These are phyloP conservation scores for Luvunga scandens DNA, from an alignment of 345 rosid species.

Conservation along the genomic window DNA sequence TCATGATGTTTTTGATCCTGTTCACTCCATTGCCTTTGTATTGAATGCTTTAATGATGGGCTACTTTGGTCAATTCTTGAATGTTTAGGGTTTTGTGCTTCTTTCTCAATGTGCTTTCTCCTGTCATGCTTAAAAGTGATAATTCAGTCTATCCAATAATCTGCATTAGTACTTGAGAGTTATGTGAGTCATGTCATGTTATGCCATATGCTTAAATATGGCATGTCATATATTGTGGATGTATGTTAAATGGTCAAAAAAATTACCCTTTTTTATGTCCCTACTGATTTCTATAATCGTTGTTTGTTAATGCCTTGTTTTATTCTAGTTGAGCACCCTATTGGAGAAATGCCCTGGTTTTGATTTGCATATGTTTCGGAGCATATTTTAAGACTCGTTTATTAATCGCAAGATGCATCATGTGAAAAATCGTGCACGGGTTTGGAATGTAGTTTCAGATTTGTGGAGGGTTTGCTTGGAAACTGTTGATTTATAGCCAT, in stretches of 20 bases:
- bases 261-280: too few relatives aligned
- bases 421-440: not conserved
- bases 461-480: not conserved
- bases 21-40: not conserved
- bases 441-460: not conserved
- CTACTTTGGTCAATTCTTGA: not conserved
- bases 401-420: too few relatives aligned
- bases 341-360: too few relatives aligned
- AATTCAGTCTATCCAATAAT: not conserved
- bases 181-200: not conserved
- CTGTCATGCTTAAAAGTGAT: not conserved
- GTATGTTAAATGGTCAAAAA: too few relatives aligned
- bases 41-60: not conserved
- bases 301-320: too few relatives aligned
- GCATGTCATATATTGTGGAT: too few relatives aligned
- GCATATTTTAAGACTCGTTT: too few relatives aligned
- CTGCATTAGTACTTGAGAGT: not conserved
- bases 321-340: too few relatives aligned
- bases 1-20: not conserved
- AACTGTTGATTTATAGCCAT: too few relatives aligned
- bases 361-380: too few relatives aligned
- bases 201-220: too few relatives aligned
- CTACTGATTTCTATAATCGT: too few relatives aligned
- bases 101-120: not conserved
- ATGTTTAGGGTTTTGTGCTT: not conserved